Conservation (phyloP, 257 asterid genomes). For the Cordia subcordata region DNA sequence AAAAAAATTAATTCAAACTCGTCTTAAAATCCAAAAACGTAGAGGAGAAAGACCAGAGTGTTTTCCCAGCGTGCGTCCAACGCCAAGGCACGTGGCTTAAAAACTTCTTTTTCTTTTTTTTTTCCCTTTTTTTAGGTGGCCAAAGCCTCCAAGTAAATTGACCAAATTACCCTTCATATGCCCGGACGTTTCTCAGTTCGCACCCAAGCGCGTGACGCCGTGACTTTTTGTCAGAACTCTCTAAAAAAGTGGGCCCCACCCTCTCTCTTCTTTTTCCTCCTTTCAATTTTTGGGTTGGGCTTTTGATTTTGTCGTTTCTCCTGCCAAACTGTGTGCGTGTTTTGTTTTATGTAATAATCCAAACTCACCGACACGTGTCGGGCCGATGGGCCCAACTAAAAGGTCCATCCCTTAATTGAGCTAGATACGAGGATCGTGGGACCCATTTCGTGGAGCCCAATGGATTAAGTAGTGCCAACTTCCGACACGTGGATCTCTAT, state of each 20-base stretch:
- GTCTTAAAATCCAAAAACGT: too few species aligned
- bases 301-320: background rate
- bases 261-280: slow-evolving; percentile 13
- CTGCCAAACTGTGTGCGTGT: too few species aligned
- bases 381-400: background rate
- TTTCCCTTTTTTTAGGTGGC: too few species aligned
- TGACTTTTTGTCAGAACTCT: slow-evolving; percentile 17
- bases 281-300: slow-evolving; percentile 3
- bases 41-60: background rate
- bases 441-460: slow-evolving; percentile 1
- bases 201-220: slow-evolving; percentile 26
- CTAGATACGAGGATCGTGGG: slow-evolving; percentile 15
- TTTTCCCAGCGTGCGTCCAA: slow-evolving; percentile 26
- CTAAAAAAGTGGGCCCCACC: background rate
- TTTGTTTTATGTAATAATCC: background rate
- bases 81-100: slow-evolving; percentile 28
- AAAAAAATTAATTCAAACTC: too few species aligned
- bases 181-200: slow-evolving; percentile 28
- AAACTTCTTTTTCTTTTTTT: background rate
- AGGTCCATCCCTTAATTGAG: slow-evolving; percentile 1
- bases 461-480: background rate
- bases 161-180: slow-evolving; percentile 9
- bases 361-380: slow-evolving; percentile 19
- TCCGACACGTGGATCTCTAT: slow-evolving; percentile 4
- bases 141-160: background rate